phyloP scores from a whole-genome alignment of 352 stramenopile genomes.

The Globisporangium carolinianum region DNA sequence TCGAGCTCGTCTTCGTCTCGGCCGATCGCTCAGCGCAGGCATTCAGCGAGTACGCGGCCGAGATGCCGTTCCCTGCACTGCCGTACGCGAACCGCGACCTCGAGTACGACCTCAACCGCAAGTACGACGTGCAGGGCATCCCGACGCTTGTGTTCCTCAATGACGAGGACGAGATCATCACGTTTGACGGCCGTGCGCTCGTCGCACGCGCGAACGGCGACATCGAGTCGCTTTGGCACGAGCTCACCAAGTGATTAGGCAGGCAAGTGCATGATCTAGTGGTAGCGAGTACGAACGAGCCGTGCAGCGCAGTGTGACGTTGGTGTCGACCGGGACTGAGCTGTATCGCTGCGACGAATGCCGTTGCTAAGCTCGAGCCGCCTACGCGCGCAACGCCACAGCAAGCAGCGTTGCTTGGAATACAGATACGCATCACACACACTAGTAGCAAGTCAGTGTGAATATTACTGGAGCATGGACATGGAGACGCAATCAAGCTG shows the following conservation, averaged over 20 bases:
- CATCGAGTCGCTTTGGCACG: constrained; percentile 54
- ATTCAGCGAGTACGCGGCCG: constrained; percentile 89
- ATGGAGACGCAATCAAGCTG: too few species aligned
- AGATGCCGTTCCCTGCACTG: constrained; percentile 92
- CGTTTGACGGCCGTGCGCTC: constrained; percentile 60
- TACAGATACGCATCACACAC: too few species aligned
- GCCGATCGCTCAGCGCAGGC: constrained; percentile 61
- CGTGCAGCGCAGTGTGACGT: too few species aligned
- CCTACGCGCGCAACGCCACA: too few species aligned
- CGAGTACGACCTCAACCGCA: constrained; percentile 65
- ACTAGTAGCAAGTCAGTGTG: too few species aligned
- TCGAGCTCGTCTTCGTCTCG: constrained; percentile 90
- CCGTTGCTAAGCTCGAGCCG: too few species aligned
- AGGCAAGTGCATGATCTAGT: not conserved
- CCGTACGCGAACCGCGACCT: constrained; percentile 79
- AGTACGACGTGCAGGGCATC: constrained; percentile 85
- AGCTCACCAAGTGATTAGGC: constrained; percentile 44
- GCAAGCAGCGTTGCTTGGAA: too few species aligned
- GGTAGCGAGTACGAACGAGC: too few species aligned
- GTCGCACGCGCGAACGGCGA: constrained; percentile 74
- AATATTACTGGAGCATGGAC: too few species aligned
- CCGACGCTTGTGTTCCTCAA: constrained; percentile 89
- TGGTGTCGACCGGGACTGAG: too few species aligned
- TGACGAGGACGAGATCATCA: constrained; percentile 65
- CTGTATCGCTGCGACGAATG: too few species aligned